Conservation (phyloP, 2,329 filamentous ascomycete genomes). For the Nemania diffusa region DNA sequence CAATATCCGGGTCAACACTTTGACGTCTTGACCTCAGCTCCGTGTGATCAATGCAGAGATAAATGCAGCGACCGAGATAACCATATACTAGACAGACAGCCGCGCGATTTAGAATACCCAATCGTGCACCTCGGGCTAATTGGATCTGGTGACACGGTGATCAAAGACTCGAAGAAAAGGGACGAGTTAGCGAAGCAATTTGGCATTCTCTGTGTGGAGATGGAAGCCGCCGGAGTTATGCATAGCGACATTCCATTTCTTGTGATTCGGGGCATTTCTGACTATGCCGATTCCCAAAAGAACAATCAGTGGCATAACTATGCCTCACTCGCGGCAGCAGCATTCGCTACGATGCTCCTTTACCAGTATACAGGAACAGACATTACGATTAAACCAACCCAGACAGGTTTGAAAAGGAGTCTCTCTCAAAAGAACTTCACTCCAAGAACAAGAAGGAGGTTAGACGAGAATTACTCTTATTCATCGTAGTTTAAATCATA, state of each 20-base stretch:
- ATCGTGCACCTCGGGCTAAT: constrained; percentile 6
- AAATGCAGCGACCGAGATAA: neutral
- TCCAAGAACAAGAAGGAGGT: neutral
- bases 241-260: neutral
- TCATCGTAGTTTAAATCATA: neutral
- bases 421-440: neutral
- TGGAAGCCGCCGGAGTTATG: constrained; percentile 23
- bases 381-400: neutral
- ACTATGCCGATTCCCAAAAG: constrained; percentile 19
- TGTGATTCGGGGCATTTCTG: constrained; percentile 16
- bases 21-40: neutral
- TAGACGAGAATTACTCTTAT: neutral
- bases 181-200: constrained; percentile 1
- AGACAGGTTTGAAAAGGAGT: neutral
- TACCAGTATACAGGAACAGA: neutral
- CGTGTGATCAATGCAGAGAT: neutral
- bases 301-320: constrained; percentile 21
- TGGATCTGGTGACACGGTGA: constrained; percentile 11
- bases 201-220: constrained; percentile 17
- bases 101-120: constrained; percentile 3
- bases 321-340: constrained; percentile 11
- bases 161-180: constrained; percentile 10
- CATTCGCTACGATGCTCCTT: constrained; percentile 13
- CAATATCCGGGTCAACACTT: neutral
- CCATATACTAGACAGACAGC: neutral